These are phyloP conservation scores for Boletus rubropictus DNA, from an alignment of 768 basidiomycete species.

Conservation along the genomic window DNA sequence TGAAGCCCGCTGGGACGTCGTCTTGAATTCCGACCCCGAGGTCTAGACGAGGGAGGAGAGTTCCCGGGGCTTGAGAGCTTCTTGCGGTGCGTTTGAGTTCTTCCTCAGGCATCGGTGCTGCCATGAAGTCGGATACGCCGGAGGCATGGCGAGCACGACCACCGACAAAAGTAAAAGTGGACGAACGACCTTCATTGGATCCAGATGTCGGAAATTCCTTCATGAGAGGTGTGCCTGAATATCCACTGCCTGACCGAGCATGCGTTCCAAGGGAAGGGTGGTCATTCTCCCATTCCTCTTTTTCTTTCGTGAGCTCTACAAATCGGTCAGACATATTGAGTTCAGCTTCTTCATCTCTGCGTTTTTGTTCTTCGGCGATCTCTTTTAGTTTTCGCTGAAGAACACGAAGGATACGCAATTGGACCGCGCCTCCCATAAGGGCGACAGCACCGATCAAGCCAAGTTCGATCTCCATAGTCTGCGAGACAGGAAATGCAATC, in stretches of 20 bases:
- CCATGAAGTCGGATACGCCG: constrained; percentile 69
- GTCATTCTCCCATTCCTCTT: constrained; percentile 81
- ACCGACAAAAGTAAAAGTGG: constrained; percentile 46
- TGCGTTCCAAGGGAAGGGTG: constrained; percentile 64
- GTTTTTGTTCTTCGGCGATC: constrained; percentile 68
- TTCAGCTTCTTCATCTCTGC: constrained; percentile 72
- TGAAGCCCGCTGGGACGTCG: constrained; percentile 68
- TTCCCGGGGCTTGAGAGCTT: constrained; percentile 43
- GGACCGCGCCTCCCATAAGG: constrained; percentile 84
- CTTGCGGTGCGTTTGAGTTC: constrained; percentile 50
- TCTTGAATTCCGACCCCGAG: constrained; percentile 70
- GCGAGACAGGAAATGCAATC: constrained; percentile 77
- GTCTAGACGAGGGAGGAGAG: constrained; percentile 64
- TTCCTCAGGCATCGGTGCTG: constrained; percentile 55
- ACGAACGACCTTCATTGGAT: constrained; percentile 37
- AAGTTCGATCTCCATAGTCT: constrained; percentile 90
- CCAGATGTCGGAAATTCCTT: constrained; percentile 55
- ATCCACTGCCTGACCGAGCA: constrained; percentile 55
- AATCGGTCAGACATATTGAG: constrained; percentile 67
- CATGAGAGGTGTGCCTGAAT: constrained; percentile 61
- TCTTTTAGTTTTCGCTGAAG: constrained; percentile 76
- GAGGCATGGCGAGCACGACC: constrained; percentile 58
- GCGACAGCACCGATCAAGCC: constrained; percentile 81
- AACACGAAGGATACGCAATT: constrained; percentile 77
- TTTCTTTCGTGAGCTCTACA: constrained; percentile 58